phyloP scores from a whole-genome alignment of 352 stramenopile genomes.

The Phytophthora sp. region DNA sequence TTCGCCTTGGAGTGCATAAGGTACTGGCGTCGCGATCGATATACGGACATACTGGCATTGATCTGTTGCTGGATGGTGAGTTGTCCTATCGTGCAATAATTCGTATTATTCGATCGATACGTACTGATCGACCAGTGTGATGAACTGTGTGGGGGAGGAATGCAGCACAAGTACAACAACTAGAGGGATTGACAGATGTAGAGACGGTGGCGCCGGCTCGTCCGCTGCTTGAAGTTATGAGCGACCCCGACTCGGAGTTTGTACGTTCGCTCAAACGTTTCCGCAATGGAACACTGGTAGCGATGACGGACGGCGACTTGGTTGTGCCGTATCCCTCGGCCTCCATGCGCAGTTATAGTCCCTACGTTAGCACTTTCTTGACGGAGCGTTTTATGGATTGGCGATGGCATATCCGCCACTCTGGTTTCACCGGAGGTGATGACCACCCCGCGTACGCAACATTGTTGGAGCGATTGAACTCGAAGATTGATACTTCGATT shows the following conservation, averaged over 20 bases:
- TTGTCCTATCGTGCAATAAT: slow-evolving; percentile 3
- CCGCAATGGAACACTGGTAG: slow-evolving; percentile 64
- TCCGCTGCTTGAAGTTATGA: slow-evolving; percentile 73
- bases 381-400: slow-evolving; percentile 63
- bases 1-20: slow-evolving; percentile 73
- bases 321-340: slow-evolving; percentile 76
- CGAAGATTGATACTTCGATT: slow-evolving; percentile 51
- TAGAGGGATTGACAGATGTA: slow-evolving; percentile 21
- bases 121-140: background rate
- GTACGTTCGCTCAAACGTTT: slow-evolving; percentile 63
- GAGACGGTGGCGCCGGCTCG: slow-evolving; percentile 17
- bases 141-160: slow-evolving; percentile 2
- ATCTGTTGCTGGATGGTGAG: slow-evolving; percentile 66
- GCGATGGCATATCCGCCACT: slow-evolving; percentile 77
- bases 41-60: slow-evolving; percentile 78
- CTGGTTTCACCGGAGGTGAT: slow-evolving; percentile 46
- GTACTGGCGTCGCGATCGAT: slow-evolving; percentile 66
- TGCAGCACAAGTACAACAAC: slow-evolving; percentile 26
- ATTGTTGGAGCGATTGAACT: slow-evolving; percentile 47
- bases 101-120: background rate
- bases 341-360: slow-evolving; percentile 75
- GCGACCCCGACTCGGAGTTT: slow-evolving; percentile 58
- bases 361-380: slow-evolving; percentile 59
- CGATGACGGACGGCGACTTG: slow-evolving; percentile 79
- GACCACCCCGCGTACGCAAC: slow-evolving; percentile 6